Percentiles rank a stretch among this genome's conserved stretches.
These are phyloP conservation scores for Amoeboaphelidium occidentale DNA, from an alignment of 371 early-diverging fungal genomes.

Conservation along the genomic window DNA sequence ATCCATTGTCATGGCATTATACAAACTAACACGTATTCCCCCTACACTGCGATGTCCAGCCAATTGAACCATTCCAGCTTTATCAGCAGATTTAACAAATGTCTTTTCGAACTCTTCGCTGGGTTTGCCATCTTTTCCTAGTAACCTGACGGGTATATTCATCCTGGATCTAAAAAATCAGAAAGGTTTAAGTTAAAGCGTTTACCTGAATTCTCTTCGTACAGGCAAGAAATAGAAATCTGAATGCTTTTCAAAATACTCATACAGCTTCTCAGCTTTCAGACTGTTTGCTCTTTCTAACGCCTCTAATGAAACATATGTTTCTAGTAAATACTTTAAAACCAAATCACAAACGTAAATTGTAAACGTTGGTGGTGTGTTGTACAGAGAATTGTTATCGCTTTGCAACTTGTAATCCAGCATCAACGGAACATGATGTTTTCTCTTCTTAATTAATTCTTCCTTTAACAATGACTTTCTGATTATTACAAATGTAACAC, in stretches of 20 bases:
- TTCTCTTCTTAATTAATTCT: too few species aligned
- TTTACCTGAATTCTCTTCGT: slow-evolving; percentile 17
- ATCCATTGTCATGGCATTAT: slow-evolving; percentile 73
- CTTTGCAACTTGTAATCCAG: slow-evolving; percentile 59
- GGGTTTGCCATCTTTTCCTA: slow-evolving; percentile 14
- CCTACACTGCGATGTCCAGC: slow-evolving; percentile 75
- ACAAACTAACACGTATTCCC: slow-evolving; percentile 74
- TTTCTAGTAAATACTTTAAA: slow-evolving; percentile 20
- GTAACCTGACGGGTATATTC: slow-evolving; percentile 68
- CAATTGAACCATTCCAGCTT: slow-evolving; percentile 49
- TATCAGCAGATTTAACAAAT: slow-evolving; percentile 56
- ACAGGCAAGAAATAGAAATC: slow-evolving; percentile 44
- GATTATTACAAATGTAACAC: slow-evolving; percentile 71
- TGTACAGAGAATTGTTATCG: slow-evolving; percentile 65
- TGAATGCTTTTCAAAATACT: slow-evolving; percentile 28
- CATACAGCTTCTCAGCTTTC: slow-evolving; percentile 45
- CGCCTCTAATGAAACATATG: slow-evolving; percentile 35
- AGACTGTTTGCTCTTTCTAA: slow-evolving; percentile 30
- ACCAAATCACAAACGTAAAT: slow-evolving; percentile 75
- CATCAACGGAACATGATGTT: slow-evolving; percentile 34
- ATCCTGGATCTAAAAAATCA: slow-evolving; percentile 70
- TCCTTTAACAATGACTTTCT: slow-evolving; percentile 51
- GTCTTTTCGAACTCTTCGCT: slow-evolving; percentile 39
- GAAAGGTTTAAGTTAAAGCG: too few species aligned
- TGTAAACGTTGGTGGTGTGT: slow-evolving; percentile 87